Percentiles rank a stretch among this genome's conserved stretches.
These are phyloP conservation scores for Candida xiaguanensis DNA, from an alignment of 805 yeast species.

Conservation along the genomic window DNA sequence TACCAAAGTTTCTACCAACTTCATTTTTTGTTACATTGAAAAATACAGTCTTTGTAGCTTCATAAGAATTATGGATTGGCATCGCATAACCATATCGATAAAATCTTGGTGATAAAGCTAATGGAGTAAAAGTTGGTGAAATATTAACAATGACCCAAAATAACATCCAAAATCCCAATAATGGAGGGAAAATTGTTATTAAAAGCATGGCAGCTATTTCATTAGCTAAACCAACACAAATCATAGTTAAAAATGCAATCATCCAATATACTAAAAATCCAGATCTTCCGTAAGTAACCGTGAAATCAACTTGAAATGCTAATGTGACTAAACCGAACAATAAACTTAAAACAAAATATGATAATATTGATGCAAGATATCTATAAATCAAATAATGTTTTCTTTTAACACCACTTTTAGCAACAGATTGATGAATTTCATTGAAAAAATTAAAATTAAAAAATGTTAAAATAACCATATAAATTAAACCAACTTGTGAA, in stretches of 20 bases:
- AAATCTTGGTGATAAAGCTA: constrained; percentile 54
- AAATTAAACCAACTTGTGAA: constrained; percentile 71
- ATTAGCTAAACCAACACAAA: constrained; percentile 73
- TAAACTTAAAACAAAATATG: constrained; percentile 56
- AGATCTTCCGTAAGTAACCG: constrained; percentile 54
- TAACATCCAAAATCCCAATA: constrained; percentile 67
- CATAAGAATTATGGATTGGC: constrained; percentile 67
- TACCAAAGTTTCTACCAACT: constrained; percentile 58
- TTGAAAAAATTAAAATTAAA: constrained; percentile 64
- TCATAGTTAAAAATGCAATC: constrained; percentile 62
- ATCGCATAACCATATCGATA: constrained; percentile 63
- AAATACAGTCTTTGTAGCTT: constrained; percentile 56
- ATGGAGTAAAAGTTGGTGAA: constrained; percentile 64
- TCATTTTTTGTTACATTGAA: constrained; percentile 54
- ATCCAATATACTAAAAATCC: constrained; percentile 79
- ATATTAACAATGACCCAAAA: constrained; percentile 68
- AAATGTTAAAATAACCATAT: constrained; percentile 66
- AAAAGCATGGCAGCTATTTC: constrained; percentile 58
- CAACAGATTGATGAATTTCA: constrained; percentile 49
- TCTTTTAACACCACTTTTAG: constrained; percentile 39
- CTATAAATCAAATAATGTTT: constrained; percentile 51
- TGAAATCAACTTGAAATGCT: constrained; percentile 64
- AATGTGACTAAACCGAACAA: constrained; percentile 58
- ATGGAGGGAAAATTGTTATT: constrained; percentile 55
- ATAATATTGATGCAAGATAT: constrained; percentile 43